These are phyloP conservation scores for Rutstroemia sydowiana DNA, from an alignment of 2,329 filamentous ascomycete genomes.

Conservation along the genomic window DNA sequence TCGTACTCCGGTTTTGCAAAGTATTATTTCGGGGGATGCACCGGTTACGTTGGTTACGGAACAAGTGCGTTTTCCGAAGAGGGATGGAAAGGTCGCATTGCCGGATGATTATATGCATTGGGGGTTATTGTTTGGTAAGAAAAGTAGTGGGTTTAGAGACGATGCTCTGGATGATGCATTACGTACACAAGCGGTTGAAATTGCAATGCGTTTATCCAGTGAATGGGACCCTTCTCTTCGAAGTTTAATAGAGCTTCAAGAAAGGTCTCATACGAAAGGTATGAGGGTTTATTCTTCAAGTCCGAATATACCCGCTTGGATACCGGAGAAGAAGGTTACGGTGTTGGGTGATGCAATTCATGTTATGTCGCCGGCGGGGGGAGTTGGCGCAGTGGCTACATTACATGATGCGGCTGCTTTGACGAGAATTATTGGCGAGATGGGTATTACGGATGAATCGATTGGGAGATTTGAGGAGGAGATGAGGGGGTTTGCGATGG, in stretches of 20 bases:
- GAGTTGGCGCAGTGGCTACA: slow-evolving; percentile 18
- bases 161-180: not conserved
- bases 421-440: not conserved
- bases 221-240: slow-evolving; percentile 12
- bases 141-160: not conserved
- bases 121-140: slow-evolving; percentile 22
- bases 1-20: slow-evolving; percentile 12
- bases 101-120: slow-evolving; percentile 32
- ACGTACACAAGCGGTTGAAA: not conserved
- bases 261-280: not conserved
- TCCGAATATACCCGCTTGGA: slow-evolving; percentile 13
- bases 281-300: slow-evolving; percentile 9
- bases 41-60: slow-evolving; percentile 23
- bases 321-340: slow-evolving; percentile 20
- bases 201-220: not conserved
- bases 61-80: slow-evolving; percentile 20
- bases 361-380: slow-evolving; percentile 27
- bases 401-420: slow-evolving; percentile 13
- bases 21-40: slow-evolving; percentile 10
- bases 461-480: not conserved
- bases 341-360: slow-evolving; percentile 30
- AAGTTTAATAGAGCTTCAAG: slow-evolving; percentile 11
- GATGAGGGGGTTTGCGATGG: not conserved
- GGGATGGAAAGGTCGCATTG: slow-evolving; percentile 11
- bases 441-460: not conserved